A percentile compares a stretch with the other conserved stretches of the same genome.
Evolutionary conservation across 495 filamentous ascomycete species (phyloP).

Genomic region (Penicillium goetzii): DNA sequence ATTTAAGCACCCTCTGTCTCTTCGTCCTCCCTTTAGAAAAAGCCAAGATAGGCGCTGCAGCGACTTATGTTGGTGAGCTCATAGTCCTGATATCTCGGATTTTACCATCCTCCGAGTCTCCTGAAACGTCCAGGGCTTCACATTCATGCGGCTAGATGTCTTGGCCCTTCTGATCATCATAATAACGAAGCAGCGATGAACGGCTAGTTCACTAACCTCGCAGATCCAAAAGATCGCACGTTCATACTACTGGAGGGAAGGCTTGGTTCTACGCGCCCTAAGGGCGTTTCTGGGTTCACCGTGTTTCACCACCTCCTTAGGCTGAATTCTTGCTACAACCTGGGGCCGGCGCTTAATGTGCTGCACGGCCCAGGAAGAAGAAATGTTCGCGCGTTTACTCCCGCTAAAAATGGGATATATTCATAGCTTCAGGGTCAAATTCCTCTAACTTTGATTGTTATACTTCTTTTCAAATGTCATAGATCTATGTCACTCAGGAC

Average conservation of each 20-base stretch:
- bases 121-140: constrained; percentile 6
- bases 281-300: background rate
- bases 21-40: background rate
- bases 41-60: background rate
- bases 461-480: background rate
- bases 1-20: background rate
- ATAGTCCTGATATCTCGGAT: background rate
- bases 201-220: background rate
- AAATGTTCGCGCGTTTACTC: constrained; percentile 3
- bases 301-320: constrained; percentile 2
- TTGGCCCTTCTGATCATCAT: background rate
- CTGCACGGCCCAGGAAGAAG: background rate
- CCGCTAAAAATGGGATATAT: background rate
- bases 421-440: background rate
- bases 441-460: background rate
- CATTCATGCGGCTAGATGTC: constrained; percentile 2
- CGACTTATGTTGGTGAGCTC: background rate
- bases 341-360: constrained; percentile 4
- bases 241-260: background rate
- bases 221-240: background rate
- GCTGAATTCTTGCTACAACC: background rate
- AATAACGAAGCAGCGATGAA: background rate
- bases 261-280: background rate
- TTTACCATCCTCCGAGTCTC: background rate
- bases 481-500: background rate